Evolutionary conservation across 2,329 filamentous ascomycete genomes (phyloP).

Genomic region (Neospermospora avenae): DNA sequence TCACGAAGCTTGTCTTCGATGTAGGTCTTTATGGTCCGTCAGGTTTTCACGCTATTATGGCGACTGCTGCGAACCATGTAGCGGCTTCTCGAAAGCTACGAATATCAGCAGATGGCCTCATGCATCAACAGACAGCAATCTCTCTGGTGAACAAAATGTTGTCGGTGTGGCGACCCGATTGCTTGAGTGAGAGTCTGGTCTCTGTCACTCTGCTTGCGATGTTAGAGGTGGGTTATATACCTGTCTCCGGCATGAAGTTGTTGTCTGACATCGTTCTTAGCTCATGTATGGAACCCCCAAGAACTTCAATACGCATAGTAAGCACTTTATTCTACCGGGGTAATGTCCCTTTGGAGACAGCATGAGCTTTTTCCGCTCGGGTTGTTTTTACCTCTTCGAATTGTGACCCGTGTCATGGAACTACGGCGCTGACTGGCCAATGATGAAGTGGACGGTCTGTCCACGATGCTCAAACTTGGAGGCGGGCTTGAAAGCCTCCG

Average conservation of each 20-base stretch:
- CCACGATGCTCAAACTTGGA: slow-evolving; percentile 2
- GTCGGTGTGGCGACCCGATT: neutral
- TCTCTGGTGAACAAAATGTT: slow-evolving; percentile 12
- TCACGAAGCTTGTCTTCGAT: slow-evolving; percentile 15
- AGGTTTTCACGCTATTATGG: slow-evolving; percentile 12
- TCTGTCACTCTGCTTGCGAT: slow-evolving; percentile 12
- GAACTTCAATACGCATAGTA: slow-evolving; percentile 14
- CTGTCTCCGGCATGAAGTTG: neutral
- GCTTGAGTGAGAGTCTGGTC: slow-evolving; percentile 6
- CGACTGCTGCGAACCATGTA: slow-evolving; percentile 9
- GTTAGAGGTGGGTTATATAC: slow-evolving; percentile 7
- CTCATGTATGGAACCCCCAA: slow-evolving; percentile 9
- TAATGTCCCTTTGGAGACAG: neutral
- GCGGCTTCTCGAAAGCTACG: slow-evolving; percentile 5
- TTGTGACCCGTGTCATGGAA: neutral
- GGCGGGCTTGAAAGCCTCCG: slow-evolving; percentile 8
- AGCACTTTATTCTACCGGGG: neutral
- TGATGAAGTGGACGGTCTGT: neutral
- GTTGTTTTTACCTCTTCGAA: neutral
- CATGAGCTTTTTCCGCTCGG: neutral
- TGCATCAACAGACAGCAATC: slow-evolving; percentile 10
- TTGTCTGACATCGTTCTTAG: neutral
- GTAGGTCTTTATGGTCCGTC: slow-evolving; percentile 5
- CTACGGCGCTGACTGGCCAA: neutral
- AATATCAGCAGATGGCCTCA: slow-evolving; percentile 7